Base-by-base conservation (phyloP, 306 rosid genomes). In the Vigna trinervia region DNA sequence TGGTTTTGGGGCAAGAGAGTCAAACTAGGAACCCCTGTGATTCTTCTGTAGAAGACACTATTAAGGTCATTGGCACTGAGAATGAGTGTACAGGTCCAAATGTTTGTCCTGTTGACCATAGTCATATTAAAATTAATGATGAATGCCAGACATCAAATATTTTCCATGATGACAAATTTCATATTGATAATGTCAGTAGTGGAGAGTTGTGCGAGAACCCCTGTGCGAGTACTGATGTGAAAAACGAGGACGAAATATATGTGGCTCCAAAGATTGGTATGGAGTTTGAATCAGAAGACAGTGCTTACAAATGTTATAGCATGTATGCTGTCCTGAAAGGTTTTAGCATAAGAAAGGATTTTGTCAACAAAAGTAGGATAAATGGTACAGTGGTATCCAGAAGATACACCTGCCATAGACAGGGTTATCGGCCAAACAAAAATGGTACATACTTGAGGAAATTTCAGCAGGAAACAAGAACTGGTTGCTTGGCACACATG, bases 401-500 rank as follows among this genome's bases (percentile, higher is more conserved):
- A 81, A 85, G 90, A 80, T 89, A 83, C 81, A 89, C 89, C 68
- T 89, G 93, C 82, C 77, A 81, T 59, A 83, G 88, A 66, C 93
- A 87, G 75, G 93, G 93, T 67, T 85, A 82, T 78, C 83, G 89
- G 71, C 69, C 88, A 12, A 75, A 46, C 77, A 86, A 75, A 75
- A 62, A 75, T 64, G 47, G 34, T 53, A 45, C 28, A 47, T 71
- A 56, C 48, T 9, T 43, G 38, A 85, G 64, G 85, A 85, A 82
- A 71, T 65, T 84, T 32, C 85, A 74, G 56, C 82, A 70, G 69
- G 91, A 81, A 81, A 87, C 90, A 30, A 87, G 94, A 83, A 89
- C 88, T 7, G 90, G 94, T 19, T 89, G 94, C 76, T 83, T 89
- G 82, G 91, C 94, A 8, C 87, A 89, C 60, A 87, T 89, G 94